A percentile compares a stretch with the other conserved stretches of the same genome.
Evolutionary conservation across 2,329 filamentous ascomycete genomes (phyloP).

Genomic region (Coleophoma cylindrospora): DNA sequence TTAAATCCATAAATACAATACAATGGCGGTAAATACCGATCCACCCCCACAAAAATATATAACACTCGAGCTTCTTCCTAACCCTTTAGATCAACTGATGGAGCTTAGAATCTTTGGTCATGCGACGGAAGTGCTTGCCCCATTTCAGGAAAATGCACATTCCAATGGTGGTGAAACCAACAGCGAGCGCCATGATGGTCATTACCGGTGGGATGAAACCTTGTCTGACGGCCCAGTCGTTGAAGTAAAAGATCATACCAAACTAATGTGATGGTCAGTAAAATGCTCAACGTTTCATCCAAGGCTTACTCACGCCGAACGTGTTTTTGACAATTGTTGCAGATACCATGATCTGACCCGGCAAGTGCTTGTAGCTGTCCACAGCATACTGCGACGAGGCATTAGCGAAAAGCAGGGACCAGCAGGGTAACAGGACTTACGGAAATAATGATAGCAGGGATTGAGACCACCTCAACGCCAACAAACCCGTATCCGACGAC

Average conservation of each 20-base stretch:
- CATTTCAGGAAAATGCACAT: constrained; percentile 46
- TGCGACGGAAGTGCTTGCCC: constrained; percentile 50
- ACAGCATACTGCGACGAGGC: constrained; percentile 42
- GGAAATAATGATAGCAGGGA: constrained; percentile 48
- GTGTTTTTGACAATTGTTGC: constrained; percentile 59
- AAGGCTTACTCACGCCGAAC: constrained; percentile 37
- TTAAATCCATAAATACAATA: too few species aligned
- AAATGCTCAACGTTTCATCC: not conserved
- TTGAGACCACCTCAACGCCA: constrained; percentile 49
- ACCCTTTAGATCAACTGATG: constrained; percentile 26
- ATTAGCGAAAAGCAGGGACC: constrained; percentile 11
- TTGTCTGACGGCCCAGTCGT: constrained; percentile 38
- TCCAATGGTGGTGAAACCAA: constrained; percentile 47
- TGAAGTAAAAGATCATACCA: constrained; percentile 49
- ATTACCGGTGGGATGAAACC: constrained; percentile 52
- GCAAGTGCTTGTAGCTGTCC: constrained; percentile 56
- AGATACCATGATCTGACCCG: constrained; percentile 51
- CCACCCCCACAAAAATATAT: too few species aligned
- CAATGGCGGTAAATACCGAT: too few species aligned
- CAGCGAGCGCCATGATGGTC: constrained; percentile 47
- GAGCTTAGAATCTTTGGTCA: constrained; percentile 45
- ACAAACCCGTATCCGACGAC: constrained; percentile 50
- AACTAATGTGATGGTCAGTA: constrained; percentile 28
- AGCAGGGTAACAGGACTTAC: constrained; percentile 8
- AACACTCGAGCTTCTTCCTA: not conserved